Evolutionary conservation across 2,329 filamentous ascomycete genomes (phyloP), one percentile per base, ranked within the genome.

Genomic region (Neopestalotiopsis sp.): DNA sequence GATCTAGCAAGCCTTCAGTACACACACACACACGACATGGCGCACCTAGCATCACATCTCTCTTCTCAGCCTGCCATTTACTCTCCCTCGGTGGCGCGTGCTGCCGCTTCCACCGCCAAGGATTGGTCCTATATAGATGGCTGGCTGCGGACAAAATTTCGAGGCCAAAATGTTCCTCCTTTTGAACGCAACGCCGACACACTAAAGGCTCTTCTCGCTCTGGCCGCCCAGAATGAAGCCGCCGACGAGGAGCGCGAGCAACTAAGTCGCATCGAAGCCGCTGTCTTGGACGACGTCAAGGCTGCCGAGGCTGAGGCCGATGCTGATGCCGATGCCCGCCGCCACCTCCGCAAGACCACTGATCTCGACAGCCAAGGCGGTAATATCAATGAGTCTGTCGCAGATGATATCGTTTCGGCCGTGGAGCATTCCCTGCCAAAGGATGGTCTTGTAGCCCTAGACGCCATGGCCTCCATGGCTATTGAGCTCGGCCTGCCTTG

Each of bases 161-260:
- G 86, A 59, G 87, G 88, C 38, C 88, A 87, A 61, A 78, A 86
- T 0, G 82, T 91, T 0, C 94, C 94, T 0, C 78, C 85, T 0
- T 97, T 97, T 79, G 95, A 98, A 82, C 91, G 94, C 75, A 98
- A 96, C 77, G 87, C 91, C 38, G 92, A 95, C 61, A 98, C 95
- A 0, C 85, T 97, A 64, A 91, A 90, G 72, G 90, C 87, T 1
- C 86, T 97, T 4, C 86, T 97, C 9, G 88, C 91, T 32, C 85
- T 97, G 7, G 92, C 92, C 24, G 85, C 90, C 12, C 84, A 90
- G 57, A 97, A 96, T 77, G 94, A 97, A 76, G 82, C 88, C 13
- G 92, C 92, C 5, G 92, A 95, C 72, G 92, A 95, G 74, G 90
- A 93, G 73, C 85, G 86, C 17, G 82, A 83, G 2, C 79, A 91